Evolutionary conservation across 306 rosid species (phyloP).

Genomic region (Dryas drummondii): DNA sequence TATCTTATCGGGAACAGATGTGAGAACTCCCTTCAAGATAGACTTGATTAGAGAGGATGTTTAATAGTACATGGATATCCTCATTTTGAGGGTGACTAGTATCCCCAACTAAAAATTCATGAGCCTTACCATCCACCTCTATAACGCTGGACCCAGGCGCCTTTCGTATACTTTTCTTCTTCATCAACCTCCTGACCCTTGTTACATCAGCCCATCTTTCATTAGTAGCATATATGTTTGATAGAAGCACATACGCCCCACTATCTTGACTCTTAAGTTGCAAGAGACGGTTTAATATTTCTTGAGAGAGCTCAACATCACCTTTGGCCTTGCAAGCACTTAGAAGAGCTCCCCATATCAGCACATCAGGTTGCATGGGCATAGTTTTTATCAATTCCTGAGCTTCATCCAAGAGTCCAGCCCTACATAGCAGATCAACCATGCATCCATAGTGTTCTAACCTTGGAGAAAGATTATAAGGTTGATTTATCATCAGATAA

Average conservation of each 20-base stretch:
- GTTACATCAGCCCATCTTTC: constrained; percentile 72
- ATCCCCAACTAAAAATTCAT: constrained; percentile 64
- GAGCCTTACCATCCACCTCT: constrained; percentile 61
- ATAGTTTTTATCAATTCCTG: constrained; percentile 56
- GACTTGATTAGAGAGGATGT: constrained; percentile 47
- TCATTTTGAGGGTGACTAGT: constrained; percentile 53
- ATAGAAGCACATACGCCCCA: constrained; percentile 75
- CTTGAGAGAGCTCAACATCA: constrained; percentile 49
- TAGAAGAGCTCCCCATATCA: constrained; percentile 70
- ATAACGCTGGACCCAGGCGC: constrained; percentile 66
- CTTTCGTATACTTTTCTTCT: constrained; percentile 66
- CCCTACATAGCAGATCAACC: constrained; percentile 75
- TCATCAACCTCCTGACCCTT: constrained; percentile 67
- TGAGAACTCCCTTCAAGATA: constrained; percentile 38
- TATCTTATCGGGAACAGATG: constrained; percentile 31
- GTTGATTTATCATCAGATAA: constrained; percentile 46
- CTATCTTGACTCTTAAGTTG: constrained; percentile 57
- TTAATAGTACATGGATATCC: constrained; percentile 45
- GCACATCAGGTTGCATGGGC: constrained; percentile 82
- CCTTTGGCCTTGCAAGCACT: constrained; percentile 54
- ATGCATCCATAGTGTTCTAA: constrained; percentile 83
- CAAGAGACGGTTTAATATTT: constrained; percentile 45
- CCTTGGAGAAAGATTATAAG: constrained; percentile 47
- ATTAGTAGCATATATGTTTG: constrained; percentile 62
- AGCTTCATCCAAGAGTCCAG: constrained; percentile 69